These are phyloP conservation scores for Paecilomyces variotii DNA, from an alignment of 2,329 filamentous ascomycete genomes.

Conservation along the genomic window DNA sequence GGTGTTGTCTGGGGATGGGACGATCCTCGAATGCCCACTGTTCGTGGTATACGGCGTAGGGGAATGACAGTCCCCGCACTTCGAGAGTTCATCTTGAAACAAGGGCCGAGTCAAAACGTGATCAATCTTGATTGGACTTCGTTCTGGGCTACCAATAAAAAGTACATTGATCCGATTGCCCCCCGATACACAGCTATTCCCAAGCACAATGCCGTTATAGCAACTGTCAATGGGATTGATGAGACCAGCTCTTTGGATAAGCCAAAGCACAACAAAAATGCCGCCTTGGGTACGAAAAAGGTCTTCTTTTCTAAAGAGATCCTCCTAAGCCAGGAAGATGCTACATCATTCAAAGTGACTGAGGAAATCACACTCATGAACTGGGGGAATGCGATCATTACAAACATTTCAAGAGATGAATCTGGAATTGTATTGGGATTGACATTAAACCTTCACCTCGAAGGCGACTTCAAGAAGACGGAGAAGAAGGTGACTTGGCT, in stretches of 20 bases:
- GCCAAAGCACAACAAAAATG: constrained; percentile 24
- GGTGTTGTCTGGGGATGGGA: constrained; percentile 29
- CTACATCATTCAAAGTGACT: constrained; percentile 19
- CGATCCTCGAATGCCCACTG: constrained; percentile 30
- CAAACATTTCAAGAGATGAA: constrained; percentile 8
- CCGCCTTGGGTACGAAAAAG: constrained; percentile 23
- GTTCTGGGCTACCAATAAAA: constrained; percentile 54
- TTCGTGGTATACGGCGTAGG: constrained; percentile 26
- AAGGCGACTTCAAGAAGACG: constrained; percentile 80
- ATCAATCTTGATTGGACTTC: constrained; percentile 35
- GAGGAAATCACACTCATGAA: constrained; percentile 30
- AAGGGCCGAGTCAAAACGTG: constrained; percentile 32
- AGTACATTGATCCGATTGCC: constrained; percentile 58
- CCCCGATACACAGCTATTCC: constrained; percentile 22
- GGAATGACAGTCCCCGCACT: constrained; percentile 18
- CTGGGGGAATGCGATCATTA: constrained; percentile 20
- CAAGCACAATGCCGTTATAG: constrained; percentile 16
- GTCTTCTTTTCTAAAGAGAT: constrained; percentile 21
- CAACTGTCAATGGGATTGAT: constrained; percentile 44
- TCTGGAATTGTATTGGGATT: constrained; percentile 32
- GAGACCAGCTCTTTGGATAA: constrained; percentile 44
- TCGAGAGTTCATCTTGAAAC: constrained; percentile 33
- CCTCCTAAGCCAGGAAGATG: constrained; percentile 24
- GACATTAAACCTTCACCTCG: constrained; percentile 69
- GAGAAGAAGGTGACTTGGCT: constrained; percentile 91